Evolutionary conservation across 768 basidiomycete genomes (phyloP), one percentile per base, ranked within the genome.

Genomic region (Tricholoma hemisulphureum): DNA sequence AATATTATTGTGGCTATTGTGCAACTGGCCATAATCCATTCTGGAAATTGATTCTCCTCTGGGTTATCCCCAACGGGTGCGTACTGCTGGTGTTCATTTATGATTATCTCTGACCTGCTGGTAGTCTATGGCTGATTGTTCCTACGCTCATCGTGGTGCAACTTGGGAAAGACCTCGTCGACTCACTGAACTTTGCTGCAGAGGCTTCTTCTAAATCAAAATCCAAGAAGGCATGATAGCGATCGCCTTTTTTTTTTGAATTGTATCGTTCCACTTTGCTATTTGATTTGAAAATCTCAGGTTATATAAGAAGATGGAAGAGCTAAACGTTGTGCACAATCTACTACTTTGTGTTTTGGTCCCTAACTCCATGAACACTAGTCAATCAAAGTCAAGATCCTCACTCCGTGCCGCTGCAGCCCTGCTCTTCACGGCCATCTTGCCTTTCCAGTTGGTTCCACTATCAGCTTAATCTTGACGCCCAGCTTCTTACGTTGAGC

Each of bases 61-160:
- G 85, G 84, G 76, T 92, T 55, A 66, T 92, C 45, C 90, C 93
- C 0, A 93, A 93, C 61, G 91, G 88, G 90, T 90, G 63, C 51
- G 87, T 63, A 4, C 4, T 32, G 26, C 26, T 34, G 2, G 16
- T 3, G 8, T 7, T 51, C 35, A 8, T 50, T 34, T 14, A 23
- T 2, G 23, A 10, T 53, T 29, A 50, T 57, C 37, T 21, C 51
- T 26, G 55, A 11, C 28, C 34, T 16, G 35, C 21, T 51, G 16
- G 35, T 52, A 93, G 91, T 1, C 61, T 89, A n/a, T 94, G 93
- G 93, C 71, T 95, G 55, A 66, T 93, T 41, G 64, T 93, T 21
- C 93, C 93, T 2, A 65, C 75, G 26, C 67, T 88, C 62, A 84
- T 93, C 50, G 67, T 85, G 29, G 70, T 71, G 57, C 78, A 72